Conservation (phyloP, 2,329 filamentous ascomycete species). For the Clarireedia monteithiana region DNA sequence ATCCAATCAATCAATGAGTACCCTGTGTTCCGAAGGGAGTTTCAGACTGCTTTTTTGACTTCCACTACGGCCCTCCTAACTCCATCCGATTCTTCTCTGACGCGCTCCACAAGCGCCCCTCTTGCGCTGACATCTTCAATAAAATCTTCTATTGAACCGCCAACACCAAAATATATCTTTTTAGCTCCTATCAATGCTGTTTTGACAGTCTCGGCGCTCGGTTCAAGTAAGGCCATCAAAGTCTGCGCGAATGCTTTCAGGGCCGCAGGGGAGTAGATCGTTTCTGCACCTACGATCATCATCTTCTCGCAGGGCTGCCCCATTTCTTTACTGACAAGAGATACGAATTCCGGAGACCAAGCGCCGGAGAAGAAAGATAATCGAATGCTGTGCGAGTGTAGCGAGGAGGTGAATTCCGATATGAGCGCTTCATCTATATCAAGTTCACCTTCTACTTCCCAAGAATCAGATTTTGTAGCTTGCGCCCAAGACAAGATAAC, state of each 20-base stretch:
- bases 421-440: conserved; percentile 40
- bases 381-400: conserved; percentile 43
- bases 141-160: conserved; percentile 74
- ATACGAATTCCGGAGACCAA: conserved; percentile 60
- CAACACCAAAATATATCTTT: conserved; percentile 76
- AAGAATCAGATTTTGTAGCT: conserved; percentile 12
- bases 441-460: conserved; percentile 27
- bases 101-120: conserved; percentile 40
- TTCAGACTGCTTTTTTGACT: conserved; percentile 15
- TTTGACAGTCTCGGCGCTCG: conserved; percentile 30
- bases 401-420: conserved; percentile 46
- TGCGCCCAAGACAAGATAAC: conserved; percentile 59
- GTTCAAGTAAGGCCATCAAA: conserved; percentile 49
- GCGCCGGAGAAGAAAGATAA: conserved; percentile 66
- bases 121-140: conserved; percentile 42
- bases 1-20: no score
- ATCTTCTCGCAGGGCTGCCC: conserved; percentile 24
- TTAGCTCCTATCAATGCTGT: conserved; percentile 65
- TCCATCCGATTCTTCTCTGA: conserved; percentile 53
- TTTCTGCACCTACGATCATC: conserved; percentile 67
- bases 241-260: conserved; percentile 61
- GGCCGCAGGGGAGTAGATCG: conserved; percentile 72
- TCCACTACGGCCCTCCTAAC: conserved; percentile 53
- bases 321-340: conserved; percentile 37
- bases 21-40: background rate